Percentiles rank a stretch among this genome's conserved stretches.
Evolutionary conservation across 345 rosid species (phyloP).

Genomic region (Geranium rotundifolium): DNA sequence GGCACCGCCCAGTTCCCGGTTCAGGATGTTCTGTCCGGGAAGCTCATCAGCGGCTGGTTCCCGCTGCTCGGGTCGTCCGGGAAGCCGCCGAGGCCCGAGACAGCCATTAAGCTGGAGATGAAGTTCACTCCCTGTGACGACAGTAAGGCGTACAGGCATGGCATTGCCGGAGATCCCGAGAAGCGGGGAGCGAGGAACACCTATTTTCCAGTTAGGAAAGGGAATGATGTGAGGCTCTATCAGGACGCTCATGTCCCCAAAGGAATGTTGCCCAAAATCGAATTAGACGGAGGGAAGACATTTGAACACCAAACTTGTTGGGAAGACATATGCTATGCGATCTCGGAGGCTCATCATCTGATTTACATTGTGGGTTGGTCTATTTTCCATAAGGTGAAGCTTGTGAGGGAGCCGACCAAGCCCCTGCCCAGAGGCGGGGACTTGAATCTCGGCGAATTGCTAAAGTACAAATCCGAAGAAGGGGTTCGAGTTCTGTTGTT

Average conservation of each 20-base stretch:
- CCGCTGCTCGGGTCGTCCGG: constrained; percentile 31
- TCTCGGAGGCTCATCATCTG: constrained; percentile 92
- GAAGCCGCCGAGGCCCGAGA: constrained; percentile 23
- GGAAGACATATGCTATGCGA: constrained; percentile 89
- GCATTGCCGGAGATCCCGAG: constrained; percentile 59
- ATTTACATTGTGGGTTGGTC: constrained; percentile 91
- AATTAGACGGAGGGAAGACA: constrained; percentile 33
- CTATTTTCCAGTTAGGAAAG: constrained; percentile 78
- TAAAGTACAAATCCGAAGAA: constrained; percentile 86
- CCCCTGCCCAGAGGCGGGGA: constrained; percentile 60
- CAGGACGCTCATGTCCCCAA: constrained; percentile 80
- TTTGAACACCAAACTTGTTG: constrained; percentile 54
- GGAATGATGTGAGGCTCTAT: constrained; percentile 50
- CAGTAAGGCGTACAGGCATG: constrained; percentile 33
- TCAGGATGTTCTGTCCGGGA: constrained; percentile 23
- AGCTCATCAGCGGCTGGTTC: constrained; percentile 42
- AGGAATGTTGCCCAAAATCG: constrained; percentile 30
- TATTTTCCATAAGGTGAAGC: constrained; percentile 62
- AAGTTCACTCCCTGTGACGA: constrained; percentile 56
- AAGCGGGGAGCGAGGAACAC: constrained; percentile 47
- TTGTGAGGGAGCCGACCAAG: constrained; percentile 63
- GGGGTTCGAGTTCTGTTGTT: constrained; percentile 82
- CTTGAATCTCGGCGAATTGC: constrained; percentile 75
- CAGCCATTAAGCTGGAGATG: constrained; percentile 44
- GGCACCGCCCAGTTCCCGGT: constrained; percentile 53